phyloP scores from a whole-genome alignment of 495 filamentous ascomycete species.

The Penicillium coprophilum region DNA sequence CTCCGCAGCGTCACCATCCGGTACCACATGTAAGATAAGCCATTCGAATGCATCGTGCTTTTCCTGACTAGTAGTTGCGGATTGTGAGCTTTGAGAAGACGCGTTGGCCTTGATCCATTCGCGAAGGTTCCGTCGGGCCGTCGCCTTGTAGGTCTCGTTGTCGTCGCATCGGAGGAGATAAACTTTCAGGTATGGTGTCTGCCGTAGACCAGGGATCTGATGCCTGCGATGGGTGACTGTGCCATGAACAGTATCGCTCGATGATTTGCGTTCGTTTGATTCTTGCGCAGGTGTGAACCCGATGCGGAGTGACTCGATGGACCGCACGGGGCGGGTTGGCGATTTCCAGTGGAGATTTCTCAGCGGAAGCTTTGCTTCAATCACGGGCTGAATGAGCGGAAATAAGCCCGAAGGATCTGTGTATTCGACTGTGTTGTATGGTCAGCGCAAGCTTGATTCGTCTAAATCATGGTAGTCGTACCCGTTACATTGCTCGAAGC shows the following conservation, averaged over 20 bases:
- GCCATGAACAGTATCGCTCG: conserved; percentile 33
- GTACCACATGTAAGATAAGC: conserved; percentile 88
- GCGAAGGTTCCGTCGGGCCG: conserved; percentile 70
- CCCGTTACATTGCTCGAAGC: conserved; percentile 54
- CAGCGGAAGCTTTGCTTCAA: conserved; percentile 80
- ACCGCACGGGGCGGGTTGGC: conserved; percentile 81
- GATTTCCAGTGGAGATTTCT: conserved; percentile 97
- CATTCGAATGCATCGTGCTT: conserved; percentile 96
- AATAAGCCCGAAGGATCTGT: conserved; percentile 88
- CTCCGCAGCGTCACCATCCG: conserved; percentile 59
- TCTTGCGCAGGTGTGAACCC: conserved; percentile 67
- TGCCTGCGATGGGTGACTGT: conserved; percentile 69
- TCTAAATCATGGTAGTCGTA: conserved; percentile 21
- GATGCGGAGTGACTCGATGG: conserved; percentile 88
- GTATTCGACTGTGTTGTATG: conserved; percentile 55
- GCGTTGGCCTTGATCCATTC: conserved; percentile 89
- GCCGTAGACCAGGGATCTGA: conserved; percentile 90
- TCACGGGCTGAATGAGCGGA: conserved; percentile 69
- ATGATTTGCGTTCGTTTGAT: conserved; percentile 32
- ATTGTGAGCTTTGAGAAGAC: conserved; percentile 38
- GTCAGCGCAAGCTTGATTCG: conserved; percentile 12
- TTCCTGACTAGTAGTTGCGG: conserved; percentile 56
- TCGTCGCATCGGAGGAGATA: conserved; percentile 89
- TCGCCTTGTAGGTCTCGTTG: conserved; percentile 85
- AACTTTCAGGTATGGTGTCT: conserved; percentile 92